These are phyloP conservation scores for Rosa chinensis DNA, from an alignment of 306 rosid species.

Conservation along the genomic window DNA sequence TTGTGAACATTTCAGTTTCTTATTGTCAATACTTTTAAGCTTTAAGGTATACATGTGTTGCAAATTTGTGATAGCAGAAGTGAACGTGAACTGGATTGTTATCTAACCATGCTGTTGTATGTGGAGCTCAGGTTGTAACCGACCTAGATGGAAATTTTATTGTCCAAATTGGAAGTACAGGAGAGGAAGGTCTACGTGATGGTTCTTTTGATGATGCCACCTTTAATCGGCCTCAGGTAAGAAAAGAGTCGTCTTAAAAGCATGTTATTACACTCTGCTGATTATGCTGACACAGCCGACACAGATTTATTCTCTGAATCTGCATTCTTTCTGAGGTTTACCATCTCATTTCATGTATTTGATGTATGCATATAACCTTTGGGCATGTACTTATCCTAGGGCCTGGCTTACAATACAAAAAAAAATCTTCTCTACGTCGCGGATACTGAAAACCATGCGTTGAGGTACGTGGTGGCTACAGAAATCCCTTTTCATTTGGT, in stretches of 20 bases:
- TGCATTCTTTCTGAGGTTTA: conserved; percentile 9
- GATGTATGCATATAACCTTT: conserved; percentile 12
- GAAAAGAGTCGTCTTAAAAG: conserved; percentile 1
- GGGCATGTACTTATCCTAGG: conserved; percentile 51
- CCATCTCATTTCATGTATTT: conserved; percentile 16
- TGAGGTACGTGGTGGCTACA: conserved; percentile 58
- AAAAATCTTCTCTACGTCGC: conserved; percentile 86
- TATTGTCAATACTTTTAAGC: background rate
- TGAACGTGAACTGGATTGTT: conserved; percentile 9
- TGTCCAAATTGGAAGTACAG: conserved; percentile 85
- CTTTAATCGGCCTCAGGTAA: conserved; percentile 93
- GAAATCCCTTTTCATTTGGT: conserved; percentile 17
- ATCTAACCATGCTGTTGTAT: conserved; percentile 25
- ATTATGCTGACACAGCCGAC: background rate
- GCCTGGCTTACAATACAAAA: conserved; percentile 90
- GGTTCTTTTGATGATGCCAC: conserved; percentile 85
- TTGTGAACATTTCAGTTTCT: background rate
- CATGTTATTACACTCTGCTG: background rate
- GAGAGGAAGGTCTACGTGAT: conserved; percentile 89
- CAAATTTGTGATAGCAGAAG: background rate
- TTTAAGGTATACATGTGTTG: background rate
- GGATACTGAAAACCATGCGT: conserved; percentile 95
- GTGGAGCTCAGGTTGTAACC: conserved; percentile 77
- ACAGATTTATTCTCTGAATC: background rate
- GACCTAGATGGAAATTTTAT: conserved; percentile 77